Base-by-base conservation (phyloP, 768 basidiomycete species). In the Sistotremastrum suecicum region DNA sequence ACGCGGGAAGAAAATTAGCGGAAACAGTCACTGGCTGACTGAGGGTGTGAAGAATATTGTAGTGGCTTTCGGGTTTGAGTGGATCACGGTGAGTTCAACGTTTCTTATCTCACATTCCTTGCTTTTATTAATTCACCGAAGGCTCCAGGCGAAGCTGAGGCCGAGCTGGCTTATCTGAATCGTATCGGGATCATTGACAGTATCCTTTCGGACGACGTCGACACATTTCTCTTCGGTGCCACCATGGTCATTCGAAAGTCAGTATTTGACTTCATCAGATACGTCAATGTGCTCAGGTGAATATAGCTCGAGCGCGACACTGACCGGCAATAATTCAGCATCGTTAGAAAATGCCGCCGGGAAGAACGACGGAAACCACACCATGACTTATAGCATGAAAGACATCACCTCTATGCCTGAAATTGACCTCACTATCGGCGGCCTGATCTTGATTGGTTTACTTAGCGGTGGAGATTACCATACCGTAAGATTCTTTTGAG, bases 71-170 rank as follows among this genome's bases (percentile, higher is more conserved):
- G 71, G 72, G 0, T 67, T 68, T 43, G 58, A 63, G 39, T 62
- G 58, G 56, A 46, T 56, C 36, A 48, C 29, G 34, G 61, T 60
- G 66, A 45, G 65, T 66, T 7, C 48, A 53, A 20, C 20, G 20
- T 20, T 20, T 20, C 20, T 5, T 49, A 56, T 37, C 2, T 20
- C 20, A 20, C 20, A 20, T 20, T 20, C 20, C 20, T 20, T 20
- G 20, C 20, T 20, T 20, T 20, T 20, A 20, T 20, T 20, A 37
- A 44, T 48, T 10, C 67, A 68, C 51, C 54, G 67, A 33, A 80
- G 80, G 91, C 89, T 10, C 91, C 91, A 5, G 90, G 88, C 11
- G 92, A 95, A 62, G 92, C 92, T 0, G 92, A 97, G 60, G 91
- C 91, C 0, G 91, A 94, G 56, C 68, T 97, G 2, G 91, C 91